Evolutionary conservation across 257 asterid genomes (phyloP), one percentile per base, ranked within the genome.

Genomic region (Echites panduratus): DNA sequence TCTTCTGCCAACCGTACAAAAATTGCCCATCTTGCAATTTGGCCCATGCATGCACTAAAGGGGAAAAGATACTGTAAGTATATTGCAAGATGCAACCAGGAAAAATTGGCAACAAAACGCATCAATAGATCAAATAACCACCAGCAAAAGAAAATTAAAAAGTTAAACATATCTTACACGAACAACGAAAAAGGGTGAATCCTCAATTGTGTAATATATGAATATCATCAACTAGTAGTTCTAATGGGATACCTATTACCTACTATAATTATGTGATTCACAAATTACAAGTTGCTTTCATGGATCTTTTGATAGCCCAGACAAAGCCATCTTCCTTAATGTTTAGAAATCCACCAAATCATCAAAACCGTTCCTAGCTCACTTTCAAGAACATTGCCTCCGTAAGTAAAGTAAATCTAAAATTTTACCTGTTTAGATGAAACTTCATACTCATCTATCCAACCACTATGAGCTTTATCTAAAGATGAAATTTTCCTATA

Each of bases 1-100:
- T 85, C 99, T 86, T 89, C 85, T 87, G 54, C 99, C 99, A 52
- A 89, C 90, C 47, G 92, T 89, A 82, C 99, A 95, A 88, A 82
- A 92, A 78, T 61, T 90, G 70, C 90, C 92, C 70, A 85, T 78
- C 84, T 90, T 95, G 79, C 99, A 95, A 64, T 90, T 95, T 57
- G 93, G 96, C 73, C 99, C 99, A 74, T 95, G 99, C 98, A 92
- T 95, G 85, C 99, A 95, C 99, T 95, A 92, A 77, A 80, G 44
- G 16, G 72, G 40, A 70, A 84, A 71, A 80, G 53, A 70, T 65
- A 76, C 66, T 73, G 66, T 84, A 66, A 85, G 86, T 74, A 59
- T n/a, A n/a, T n/a, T n/a, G n/a, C n/a, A n/a, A n/a, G n/a, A n/a
- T n/a, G n/a, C n/a, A 62, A 75, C 65, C 40, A 54, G 65, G 35